Percentiles rank a stretch among this genome's conserved stretches.
These are phyloP conservation scores for Fusarium protoensiforme DNA, from an alignment of 2,329 filamentous ascomycete species.

Conservation along the genomic window DNA sequence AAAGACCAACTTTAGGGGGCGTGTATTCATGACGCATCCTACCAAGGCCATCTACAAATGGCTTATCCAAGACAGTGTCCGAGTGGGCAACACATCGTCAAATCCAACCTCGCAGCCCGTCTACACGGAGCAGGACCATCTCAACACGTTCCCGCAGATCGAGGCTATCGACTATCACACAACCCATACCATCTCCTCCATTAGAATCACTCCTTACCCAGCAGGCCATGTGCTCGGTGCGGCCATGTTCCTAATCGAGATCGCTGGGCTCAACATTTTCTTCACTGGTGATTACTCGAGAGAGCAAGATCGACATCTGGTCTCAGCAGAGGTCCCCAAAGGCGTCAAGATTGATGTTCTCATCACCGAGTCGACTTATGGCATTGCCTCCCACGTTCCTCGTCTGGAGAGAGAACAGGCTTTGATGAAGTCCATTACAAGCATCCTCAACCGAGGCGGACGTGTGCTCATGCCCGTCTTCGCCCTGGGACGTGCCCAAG, in stretches of 20 bases:
- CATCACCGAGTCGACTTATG: conserved; percentile 97
- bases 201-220: conserved; percentile 95
- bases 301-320: conserved; percentile 94
- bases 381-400: conserved; percentile 92
- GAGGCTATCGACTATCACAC: conserved; percentile 99
- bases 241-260: conserved; percentile 98
- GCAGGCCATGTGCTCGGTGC: conserved; percentile 98
- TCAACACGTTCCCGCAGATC: conserved; percentile 92
- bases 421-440: conserved; percentile 94
- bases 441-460: conserved; percentile 89
- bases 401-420: conserved; percentile 91
- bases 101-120: conserved; percentile 77
- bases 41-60: conserved; percentile 99
- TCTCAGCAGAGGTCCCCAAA: conserved; percentile 90
- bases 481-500: conserved; percentile 91
- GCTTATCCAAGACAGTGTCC: conserved; percentile 96
- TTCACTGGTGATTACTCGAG: conserved; percentile 98
- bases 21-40: conserved; percentile 99
- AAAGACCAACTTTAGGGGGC: conserved; percentile 96
- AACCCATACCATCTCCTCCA: conserved; percentile 95
- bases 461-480: conserved; percentile 96
- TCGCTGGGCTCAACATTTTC: conserved; percentile 94
- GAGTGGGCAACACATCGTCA: conserved; percentile 80
- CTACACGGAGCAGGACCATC: conserved; percentile 95
- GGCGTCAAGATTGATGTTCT: conserved; percentile 94